phyloP scores from a whole-genome alignment of 2,329 filamentous ascomycete genomes.

The Colletotrichum limetticola region DNA sequence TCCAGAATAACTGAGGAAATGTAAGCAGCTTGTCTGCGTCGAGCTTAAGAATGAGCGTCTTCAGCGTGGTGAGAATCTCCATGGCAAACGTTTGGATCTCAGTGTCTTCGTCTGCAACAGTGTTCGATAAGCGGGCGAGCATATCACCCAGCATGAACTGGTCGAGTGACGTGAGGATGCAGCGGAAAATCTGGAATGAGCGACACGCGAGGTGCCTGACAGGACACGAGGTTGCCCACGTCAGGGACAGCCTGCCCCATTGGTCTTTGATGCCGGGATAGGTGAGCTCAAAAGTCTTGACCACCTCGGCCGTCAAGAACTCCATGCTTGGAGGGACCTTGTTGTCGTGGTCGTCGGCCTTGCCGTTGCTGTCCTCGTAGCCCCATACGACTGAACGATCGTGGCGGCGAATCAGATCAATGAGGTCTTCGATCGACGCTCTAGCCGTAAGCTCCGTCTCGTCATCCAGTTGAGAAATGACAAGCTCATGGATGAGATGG shows the following conservation, averaged over 20 bases:
- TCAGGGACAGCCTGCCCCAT: conserved; percentile 90
- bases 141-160: conserved; percentile 97
- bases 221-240: conserved; percentile 96
- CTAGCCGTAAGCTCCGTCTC: conserved; percentile 71
- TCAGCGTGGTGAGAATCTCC: conserved; percentile 95
- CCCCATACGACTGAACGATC: conserved; percentile 89
- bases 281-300: conserved; percentile 85
- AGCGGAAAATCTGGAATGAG: conserved; percentile 97
- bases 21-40: conserved; percentile 81
- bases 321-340: conserved; percentile 92
- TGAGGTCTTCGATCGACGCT: conserved; percentile 84
- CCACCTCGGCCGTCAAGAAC: conserved; percentile 81
- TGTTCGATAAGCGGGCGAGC: conserved; percentile 94
- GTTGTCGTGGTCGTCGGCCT: conserved; percentile 75
- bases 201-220: conserved; percentile 95
- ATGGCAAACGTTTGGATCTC: conserved; percentile 98
- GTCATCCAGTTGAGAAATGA: conserved; percentile 82
- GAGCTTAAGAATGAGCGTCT: conserved; percentile 88
- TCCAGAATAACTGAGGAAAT: conserved; percentile 99
- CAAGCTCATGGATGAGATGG: conserved; percentile 94
- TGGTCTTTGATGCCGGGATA: conserved; percentile 90
- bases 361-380: conserved; percentile 92
- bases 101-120: conserved; percentile 91
- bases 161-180: conserved; percentile 89
- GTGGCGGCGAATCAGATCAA: conserved; percentile 86